Evolutionary conservation across 768 basidiomycete genomes (phyloP).

Genomic region (Sistotremastrum niveocremeum): DNA sequence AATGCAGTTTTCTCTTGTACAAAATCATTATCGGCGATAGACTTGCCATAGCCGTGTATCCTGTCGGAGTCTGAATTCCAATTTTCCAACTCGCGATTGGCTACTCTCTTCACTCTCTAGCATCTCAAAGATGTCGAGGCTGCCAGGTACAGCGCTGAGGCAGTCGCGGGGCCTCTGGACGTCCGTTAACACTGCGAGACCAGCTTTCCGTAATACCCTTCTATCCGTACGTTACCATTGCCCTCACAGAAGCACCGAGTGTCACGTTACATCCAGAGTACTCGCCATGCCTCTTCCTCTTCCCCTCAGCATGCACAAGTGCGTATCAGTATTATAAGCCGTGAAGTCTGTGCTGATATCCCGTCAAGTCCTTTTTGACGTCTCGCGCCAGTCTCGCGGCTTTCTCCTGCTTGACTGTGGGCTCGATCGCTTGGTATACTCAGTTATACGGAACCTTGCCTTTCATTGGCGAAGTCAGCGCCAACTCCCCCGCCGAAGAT

Average conservation of each 20-base stretch:
- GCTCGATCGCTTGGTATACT: slow-evolving; percentile 94
- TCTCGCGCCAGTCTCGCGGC: slow-evolving; percentile 68
- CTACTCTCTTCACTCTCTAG: slow-evolving; percentile 5
- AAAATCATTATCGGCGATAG: neutral
- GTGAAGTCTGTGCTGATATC: neutral
- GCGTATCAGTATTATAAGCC: slow-evolving; percentile 11
- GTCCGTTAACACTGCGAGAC: neutral
- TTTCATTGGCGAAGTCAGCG: slow-evolving; percentile 84
- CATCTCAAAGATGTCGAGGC: slow-evolving; percentile 5
- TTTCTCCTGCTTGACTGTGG: slow-evolving; percentile 63
- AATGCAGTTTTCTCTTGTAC: neutral
- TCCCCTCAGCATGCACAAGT: slow-evolving; percentile 50
- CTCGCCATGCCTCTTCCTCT: slow-evolving; percentile 57
- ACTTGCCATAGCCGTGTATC: neutral
- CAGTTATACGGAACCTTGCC: slow-evolving; percentile 85
- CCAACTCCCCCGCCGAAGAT: slow-evolving; percentile 84
- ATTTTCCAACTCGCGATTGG: slow-evolving; percentile 11
- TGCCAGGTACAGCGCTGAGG: slow-evolving; percentile 5
- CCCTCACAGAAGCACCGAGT: neutral
- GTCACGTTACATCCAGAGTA: slow-evolving; percentile 10
- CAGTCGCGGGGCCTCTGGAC: neutral
- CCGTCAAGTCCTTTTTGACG: slow-evolving; percentile 41
- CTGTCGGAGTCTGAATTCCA: neutral
- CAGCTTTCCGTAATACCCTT: neutral
- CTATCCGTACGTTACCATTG: slow-evolving; percentile 1